Evolutionary conservation across 192 early-diverging fungal species (phyloP).

Genomic region (Neocallimastix lanati): DNA sequence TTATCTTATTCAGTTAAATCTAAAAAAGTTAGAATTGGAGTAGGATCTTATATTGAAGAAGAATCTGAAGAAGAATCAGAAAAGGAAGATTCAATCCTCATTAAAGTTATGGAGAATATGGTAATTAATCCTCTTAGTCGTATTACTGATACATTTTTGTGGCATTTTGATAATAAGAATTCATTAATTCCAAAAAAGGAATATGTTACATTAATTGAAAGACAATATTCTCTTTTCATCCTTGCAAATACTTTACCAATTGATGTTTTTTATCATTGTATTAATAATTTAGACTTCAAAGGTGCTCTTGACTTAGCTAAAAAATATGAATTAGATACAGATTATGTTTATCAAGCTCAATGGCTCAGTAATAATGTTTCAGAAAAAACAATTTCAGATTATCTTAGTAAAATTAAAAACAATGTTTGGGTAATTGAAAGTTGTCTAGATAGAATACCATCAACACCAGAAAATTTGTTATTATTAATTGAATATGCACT

Average conservation of each 20-base stretch:
- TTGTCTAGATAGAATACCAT: slow-evolving; percentile 21
- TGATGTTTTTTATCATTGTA: slow-evolving; percentile 29
- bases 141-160: slow-evolving; percentile 9
- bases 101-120: not conserved
- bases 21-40: not conserved
- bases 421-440: slow-evolving; percentile 32
- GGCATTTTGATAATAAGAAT: not conserved
- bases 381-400: slow-evolving; percentile 10
- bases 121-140: not conserved
- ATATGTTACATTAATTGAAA: slow-evolving; percentile 4
- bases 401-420: slow-evolving; percentile 28
- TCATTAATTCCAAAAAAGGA: not conserved
- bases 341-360: slow-evolving; percentile 40
- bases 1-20: not conserved
- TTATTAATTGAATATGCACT: slow-evolving; percentile 31
- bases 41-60: not conserved
- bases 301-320: slow-evolving; percentile 33
- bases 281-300: slow-evolving; percentile 26
- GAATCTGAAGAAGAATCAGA: not conserved
- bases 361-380: slow-evolving; percentile 23
- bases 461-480: slow-evolving; percentile 9
- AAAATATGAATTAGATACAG: slow-evolving; percentile 25
- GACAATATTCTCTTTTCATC: slow-evolving; percentile 2
- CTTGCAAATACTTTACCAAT: slow-evolving; percentile 16
- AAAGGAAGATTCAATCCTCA: not conserved